A percentile compares a stretch with the other conserved stretches of the same genome.
Conservation (phyloP, 73 alveolate genomes). For the Tetrahymena malaccensis region DNA sequence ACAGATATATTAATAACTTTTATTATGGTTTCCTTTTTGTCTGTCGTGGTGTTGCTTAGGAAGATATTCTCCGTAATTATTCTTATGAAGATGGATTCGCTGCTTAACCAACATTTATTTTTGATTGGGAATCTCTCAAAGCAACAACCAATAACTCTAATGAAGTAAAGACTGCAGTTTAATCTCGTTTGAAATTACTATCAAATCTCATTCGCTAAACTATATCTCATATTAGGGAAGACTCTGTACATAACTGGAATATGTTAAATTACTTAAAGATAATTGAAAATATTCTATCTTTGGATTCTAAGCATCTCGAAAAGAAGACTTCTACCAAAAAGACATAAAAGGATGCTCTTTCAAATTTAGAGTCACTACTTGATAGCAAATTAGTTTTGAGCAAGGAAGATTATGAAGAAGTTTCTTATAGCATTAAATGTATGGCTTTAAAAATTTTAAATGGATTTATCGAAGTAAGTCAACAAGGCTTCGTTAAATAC, state of each 20-base stretch:
- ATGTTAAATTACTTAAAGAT: not conserved
- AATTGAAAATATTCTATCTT: not conserved
- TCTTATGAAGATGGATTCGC: not conserved
- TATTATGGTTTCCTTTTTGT: not conserved
- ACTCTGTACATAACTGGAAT: not conserved
- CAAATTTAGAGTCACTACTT: not conserved
- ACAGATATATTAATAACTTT: not conserved
- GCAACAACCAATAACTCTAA: not conserved
- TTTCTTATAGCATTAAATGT: not conserved
- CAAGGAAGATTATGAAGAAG: not conserved
- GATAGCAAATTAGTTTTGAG: not conserved
- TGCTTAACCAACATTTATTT: not conserved
- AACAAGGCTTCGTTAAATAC: not conserved
- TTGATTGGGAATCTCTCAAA: not conserved
- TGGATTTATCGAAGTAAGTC: not conserved
- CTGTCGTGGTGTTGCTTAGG: not conserved
- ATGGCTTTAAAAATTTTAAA: not conserved
- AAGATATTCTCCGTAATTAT: not conserved
- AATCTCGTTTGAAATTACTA: not conserved
- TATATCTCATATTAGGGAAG: not conserved
- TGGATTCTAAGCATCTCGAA: not conserved
- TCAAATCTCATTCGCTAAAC: not conserved
- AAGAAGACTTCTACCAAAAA: not conserved
- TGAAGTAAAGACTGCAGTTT: not conserved
- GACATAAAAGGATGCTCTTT: not conserved